Evolutionary conservation across 2,329 filamentous ascomycete genomes (phyloP).

Genomic region (Polytolypa hystricis): DNA sequence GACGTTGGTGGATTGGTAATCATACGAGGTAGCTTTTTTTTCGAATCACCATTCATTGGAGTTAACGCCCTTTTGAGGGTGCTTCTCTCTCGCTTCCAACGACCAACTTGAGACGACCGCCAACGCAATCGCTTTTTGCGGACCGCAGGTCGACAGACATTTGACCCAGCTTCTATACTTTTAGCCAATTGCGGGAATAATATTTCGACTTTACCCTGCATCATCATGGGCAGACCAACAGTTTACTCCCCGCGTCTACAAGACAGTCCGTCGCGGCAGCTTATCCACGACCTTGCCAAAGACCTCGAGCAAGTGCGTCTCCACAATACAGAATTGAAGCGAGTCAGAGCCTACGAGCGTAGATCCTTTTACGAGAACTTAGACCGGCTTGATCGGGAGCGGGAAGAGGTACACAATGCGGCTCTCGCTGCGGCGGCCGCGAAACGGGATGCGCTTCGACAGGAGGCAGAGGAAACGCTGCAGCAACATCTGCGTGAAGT

Average conservation of each 20-base stretch:
- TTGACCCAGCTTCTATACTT: too few relatives aligned
- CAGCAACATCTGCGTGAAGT: slow-evolving; percentile 20
- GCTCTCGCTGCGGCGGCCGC: slow-evolving; percentile 55
- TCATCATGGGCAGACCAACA: slow-evolving; percentile 19
- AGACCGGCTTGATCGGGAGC: slow-evolving; percentile 52
- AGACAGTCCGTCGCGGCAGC: slow-evolving; percentile 31
- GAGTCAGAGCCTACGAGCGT: slow-evolving; percentile 33
- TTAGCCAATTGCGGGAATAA: too few relatives aligned
- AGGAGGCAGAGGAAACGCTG: slow-evolving; percentile 41
- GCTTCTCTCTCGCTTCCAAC: too few relatives aligned
- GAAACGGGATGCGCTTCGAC: slow-evolving; percentile 55
- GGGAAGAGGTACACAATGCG: slow-evolving; percentile 51
- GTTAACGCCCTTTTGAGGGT: too few relatives aligned
- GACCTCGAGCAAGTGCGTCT: slow-evolving; percentile 32
- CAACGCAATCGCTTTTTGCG: too few relatives aligned
- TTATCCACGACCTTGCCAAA: slow-evolving; percentile 28
- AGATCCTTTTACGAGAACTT: slow-evolving; percentile 45
- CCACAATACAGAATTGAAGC: slow-evolving; percentile 33
- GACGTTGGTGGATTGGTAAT: too few relatives aligned
- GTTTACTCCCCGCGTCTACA: slow-evolving; percentile 19
- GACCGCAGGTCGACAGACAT: too few relatives aligned
- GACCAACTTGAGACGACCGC: neutral
- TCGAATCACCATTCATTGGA: too few relatives aligned
- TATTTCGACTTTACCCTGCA: slow-evolving; percentile 6
- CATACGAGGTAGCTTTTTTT: too few relatives aligned